Percentiles rank a stretch among this genome's conserved stretches.
Evolutionary conservation across 176 grass and related monocot species (phyloP).

Genomic region (Carex littledalei): DNA sequence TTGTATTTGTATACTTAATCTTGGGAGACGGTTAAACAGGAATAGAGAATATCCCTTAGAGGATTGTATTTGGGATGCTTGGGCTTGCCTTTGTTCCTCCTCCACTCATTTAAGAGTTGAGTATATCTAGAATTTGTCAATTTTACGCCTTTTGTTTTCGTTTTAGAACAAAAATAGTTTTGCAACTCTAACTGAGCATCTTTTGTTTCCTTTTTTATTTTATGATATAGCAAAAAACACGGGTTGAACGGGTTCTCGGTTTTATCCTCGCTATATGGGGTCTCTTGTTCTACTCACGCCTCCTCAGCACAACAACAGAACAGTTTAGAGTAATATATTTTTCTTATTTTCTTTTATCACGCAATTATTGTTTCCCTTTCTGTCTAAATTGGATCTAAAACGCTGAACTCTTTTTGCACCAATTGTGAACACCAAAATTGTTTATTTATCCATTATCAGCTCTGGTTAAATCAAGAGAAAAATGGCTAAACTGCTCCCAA

Average conservation of each 20-base stretch:
- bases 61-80: slow-evolving; percentile 99
- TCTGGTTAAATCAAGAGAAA: neutral
- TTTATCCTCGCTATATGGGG: slow-evolving; percentile 98
- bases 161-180: slow-evolving; percentile 21
- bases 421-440: neutral
- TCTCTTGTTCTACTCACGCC: slow-evolving; percentile 96
- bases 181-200: neutral
- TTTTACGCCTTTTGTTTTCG: neutral
- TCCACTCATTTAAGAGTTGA: slow-evolving; percentile 78
- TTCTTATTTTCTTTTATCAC: neutral
- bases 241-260: slow-evolving; percentile 81
- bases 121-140: slow-evolving; percentile 21
- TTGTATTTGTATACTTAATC: slow-evolving; percentile 26
- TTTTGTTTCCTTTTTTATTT: slow-evolving; percentile 18
- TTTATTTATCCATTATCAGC: neutral
- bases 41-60: slow-evolving; percentile 60
- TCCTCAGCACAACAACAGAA: slow-evolving; percentile 89
- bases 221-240: slow-evolving; percentile 75
- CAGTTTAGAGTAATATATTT: slow-evolving; percentile 74
- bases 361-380: neutral
- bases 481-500: slow-evolving; percentile 12
- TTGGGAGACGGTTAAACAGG: slow-evolving; percentile 42
- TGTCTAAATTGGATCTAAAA: neutral
- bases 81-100: slow-evolving; percentile 95
- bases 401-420: neutral